These are phyloP conservation scores for Acanthamoeba triangularis DNA, from an alignment of 208 protist genomes.

Conservation along the genomic window DNA sequence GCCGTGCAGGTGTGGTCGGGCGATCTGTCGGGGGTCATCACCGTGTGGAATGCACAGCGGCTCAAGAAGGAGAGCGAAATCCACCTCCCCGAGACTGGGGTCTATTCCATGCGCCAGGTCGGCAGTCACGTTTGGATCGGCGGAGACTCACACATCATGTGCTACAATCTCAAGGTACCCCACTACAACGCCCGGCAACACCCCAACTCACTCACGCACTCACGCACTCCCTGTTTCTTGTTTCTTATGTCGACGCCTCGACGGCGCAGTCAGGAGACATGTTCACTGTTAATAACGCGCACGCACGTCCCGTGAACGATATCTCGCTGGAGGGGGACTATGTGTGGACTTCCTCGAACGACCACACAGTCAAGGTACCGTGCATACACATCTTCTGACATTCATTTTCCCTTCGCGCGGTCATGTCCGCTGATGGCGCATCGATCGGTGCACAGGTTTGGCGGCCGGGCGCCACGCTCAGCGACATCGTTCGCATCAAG, in stretches of 20 bases:
- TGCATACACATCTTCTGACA: no score
- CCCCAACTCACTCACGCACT: no score
- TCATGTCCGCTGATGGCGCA: no score
- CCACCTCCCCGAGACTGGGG: slow-evolving; percentile 49
- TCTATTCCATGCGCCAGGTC: slow-evolving; percentile 60
- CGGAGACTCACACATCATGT: slow-evolving; percentile 58
- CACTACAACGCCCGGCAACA: no score
- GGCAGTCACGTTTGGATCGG: slow-evolving; percentile 42
- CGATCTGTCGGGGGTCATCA: slow-evolving; percentile 16
- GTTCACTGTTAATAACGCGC: slow-evolving; percentile 61
- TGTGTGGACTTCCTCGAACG: slow-evolving; percentile 53
- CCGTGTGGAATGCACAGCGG: slow-evolving; percentile 31
- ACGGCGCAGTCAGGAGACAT: background rate
- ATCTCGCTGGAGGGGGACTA: slow-evolving; percentile 29
- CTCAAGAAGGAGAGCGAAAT: slow-evolving; percentile 70
- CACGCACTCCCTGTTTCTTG: background rate
- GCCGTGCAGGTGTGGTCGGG: slow-evolving; percentile 62
- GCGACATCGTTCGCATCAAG: slow-evolving; percentile 32
- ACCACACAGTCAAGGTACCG: slow-evolving; percentile 20
- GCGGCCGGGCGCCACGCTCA: slow-evolving; percentile 22
- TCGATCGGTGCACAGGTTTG: background rate
- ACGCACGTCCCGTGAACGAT: slow-evolving; percentile 60
- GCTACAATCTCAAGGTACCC: slow-evolving; percentile 49
- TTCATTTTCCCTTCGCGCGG: background rate
- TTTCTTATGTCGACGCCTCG: background rate